Evolutionary conservation across 257 asterid genomes (phyloP).

Genomic region (Solanum chiquidenum): DNA sequence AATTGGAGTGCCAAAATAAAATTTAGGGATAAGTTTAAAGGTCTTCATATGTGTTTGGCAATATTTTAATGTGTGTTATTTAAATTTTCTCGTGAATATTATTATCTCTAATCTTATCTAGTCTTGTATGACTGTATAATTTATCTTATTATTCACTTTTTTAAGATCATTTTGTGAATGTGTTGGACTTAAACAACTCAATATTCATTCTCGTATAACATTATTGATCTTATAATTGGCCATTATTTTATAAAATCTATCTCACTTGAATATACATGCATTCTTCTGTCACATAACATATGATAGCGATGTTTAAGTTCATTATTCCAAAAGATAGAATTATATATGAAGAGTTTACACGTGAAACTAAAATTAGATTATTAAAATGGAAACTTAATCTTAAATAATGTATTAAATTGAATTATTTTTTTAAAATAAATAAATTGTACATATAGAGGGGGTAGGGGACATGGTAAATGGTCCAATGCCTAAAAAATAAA

Average conservation of each 20-base stretch:
- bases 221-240: neutral
- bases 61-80: neutral
- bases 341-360: neutral
- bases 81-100: neutral
- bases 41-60: too few relatives aligned
- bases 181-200: neutral
- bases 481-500: neutral
- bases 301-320: neutral
- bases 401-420: neutral
- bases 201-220: neutral
- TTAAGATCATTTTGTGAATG: neutral
- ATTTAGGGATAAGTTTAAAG: too few relatives aligned
- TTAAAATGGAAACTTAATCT: neutral
- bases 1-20: too few relatives aligned
- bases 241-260: neutral
- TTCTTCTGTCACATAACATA: neutral
- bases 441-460: neutral
- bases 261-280: neutral
- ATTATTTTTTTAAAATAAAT: too few relatives aligned
- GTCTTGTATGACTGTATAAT: neutral
- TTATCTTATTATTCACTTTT: neutral
- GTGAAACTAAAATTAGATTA: neutral
- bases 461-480: neutral
- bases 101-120: neutral
- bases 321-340: neutral